Base-by-base conservation (phyloP, 768 basidiomycete species). In the Psilocybe cyanescens region DNA sequence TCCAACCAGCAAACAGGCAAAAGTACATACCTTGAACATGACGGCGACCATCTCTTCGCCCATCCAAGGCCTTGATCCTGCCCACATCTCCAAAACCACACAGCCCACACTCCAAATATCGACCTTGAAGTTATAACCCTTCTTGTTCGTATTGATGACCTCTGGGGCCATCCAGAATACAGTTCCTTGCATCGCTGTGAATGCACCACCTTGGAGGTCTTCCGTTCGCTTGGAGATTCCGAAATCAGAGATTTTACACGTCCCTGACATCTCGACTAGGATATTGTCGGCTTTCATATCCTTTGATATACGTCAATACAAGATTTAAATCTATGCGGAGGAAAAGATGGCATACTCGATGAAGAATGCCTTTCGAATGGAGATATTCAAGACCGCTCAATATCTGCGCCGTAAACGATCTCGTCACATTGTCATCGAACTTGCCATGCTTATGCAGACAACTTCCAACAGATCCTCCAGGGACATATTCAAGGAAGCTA, bases 131-230 rank as follows among this genome's bases (percentile, higher is more conserved):
- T 94, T 96, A 74, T 99, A 99, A 0, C 95, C 95, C 67, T 91
- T 90, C 74, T 89, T 88, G 73, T 91, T 86, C 37, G 91, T 89
- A 63, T 94, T 89, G 61, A 95, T 86, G 57, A 97, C 94, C 78
- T 95, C 96, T 0, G 96, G 96, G 8, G 96, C 96, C 97, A 99
- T 98, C 97, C 97, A 99, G 74, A 97, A 99, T 37, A 99, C 92
- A 17, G 96, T 96, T 28, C 97, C 97, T 73, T 95, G 92, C 94
- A 99, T 95, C 19, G 93, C 92, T 1, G 95, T 97, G 64, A 86
- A 88, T 53, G 91, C 91, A n/a, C 86, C 91, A 68, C 86, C 86
- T 55, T 88, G 88, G 55, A 91, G 84, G 62, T 97, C 94, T 63
- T 92, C 94, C 63, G 88, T 95, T 62, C 93, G 86, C 76, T 98